Percentiles rank a stretch among this genome's conserved stretches.
These are phyloP conservation scores for Jaminaea rosea DNA, from an alignment of 1,284 basidiomycete species.

Conservation along the genomic window DNA sequence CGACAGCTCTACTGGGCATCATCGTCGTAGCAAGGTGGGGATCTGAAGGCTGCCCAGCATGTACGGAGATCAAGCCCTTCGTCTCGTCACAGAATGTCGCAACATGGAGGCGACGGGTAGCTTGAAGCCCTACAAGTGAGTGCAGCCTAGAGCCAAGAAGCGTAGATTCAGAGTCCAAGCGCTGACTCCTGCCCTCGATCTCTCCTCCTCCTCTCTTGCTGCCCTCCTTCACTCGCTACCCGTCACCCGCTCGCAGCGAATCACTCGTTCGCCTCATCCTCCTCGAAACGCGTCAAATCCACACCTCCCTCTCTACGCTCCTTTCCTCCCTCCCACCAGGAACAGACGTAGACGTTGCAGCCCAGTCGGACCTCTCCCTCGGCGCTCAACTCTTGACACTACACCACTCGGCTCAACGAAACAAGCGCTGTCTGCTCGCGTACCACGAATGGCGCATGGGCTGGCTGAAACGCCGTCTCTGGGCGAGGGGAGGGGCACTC, in stretches of 20 bases:
- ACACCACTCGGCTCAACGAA: slow-evolving; percentile 75
- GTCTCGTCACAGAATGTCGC: slow-evolving; percentile 75
- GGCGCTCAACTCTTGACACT: slow-evolving; percentile 70
- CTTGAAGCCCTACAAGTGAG: slow-evolving; percentile 74
- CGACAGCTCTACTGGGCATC: too few relatives aligned
- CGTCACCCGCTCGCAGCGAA: slow-evolving; percentile 49
- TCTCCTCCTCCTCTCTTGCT: neutral
- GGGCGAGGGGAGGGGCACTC: slow-evolving; percentile 83
- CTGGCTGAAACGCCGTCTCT: slow-evolving; percentile 73
- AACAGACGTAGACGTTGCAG: slow-evolving; percentile 40
- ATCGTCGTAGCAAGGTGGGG: too few relatives aligned
- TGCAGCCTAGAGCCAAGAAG: neutral
- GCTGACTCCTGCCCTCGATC: neutral
- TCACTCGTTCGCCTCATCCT: slow-evolving; percentile 72
- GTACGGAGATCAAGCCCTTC: slow-evolving; percentile 70
- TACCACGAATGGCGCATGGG: slow-evolving; percentile 79
- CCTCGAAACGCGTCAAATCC: slow-evolving; percentile 83
- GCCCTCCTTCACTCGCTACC: neutral
- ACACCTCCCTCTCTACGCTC: slow-evolving; percentile 47
- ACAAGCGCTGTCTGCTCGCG: slow-evolving; percentile 85
- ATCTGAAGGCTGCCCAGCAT: too few relatives aligned
- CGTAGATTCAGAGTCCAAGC: neutral
- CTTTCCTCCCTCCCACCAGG: slow-evolving; percentile 52
- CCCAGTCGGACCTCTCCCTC: slow-evolving; percentile 46
- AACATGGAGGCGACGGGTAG: slow-evolving; percentile 72